Percentiles rank a stretch among this genome's conserved stretches.
Conservation (phyloP, 2,329 filamentous ascomycete species). For the Cephalotrichum gorgonifer region DNA sequence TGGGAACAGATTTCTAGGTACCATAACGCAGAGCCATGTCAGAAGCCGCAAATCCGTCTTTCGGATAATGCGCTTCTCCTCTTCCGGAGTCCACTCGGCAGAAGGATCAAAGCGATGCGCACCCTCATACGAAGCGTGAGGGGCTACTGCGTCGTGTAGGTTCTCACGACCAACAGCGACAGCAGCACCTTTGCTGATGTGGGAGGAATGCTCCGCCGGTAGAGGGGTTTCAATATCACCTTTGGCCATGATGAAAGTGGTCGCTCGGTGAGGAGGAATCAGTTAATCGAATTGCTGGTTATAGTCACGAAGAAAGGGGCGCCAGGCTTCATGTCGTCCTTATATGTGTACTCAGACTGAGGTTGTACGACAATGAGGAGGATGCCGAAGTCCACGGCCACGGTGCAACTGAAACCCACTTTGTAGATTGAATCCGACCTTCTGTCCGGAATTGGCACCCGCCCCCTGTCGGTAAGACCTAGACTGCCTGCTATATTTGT, state of each 20-base stretch:
- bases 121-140: constrained; percentile 26
- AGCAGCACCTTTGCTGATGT: constrained; percentile 22
- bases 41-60: constrained; percentile 31
- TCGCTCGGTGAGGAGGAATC: neutral
- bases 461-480: too few relatives aligned
- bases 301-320: too few relatives aligned
- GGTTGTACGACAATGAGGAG: too few relatives aligned
- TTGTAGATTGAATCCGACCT: too few relatives aligned
- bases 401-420: too few relatives aligned
- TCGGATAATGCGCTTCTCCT: constrained; percentile 45
- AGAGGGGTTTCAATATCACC: constrained; percentile 34
- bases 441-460: too few relatives aligned
- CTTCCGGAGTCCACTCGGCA: constrained; percentile 40
- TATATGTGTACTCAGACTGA: too few relatives aligned
- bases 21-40: constrained; percentile 30
- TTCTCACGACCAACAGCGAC: neutral
- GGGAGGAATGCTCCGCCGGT: constrained; percentile 39
- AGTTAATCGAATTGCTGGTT: too few relatives aligned
- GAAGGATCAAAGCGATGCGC: constrained; percentile 31
- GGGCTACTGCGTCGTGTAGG: constrained; percentile 18
- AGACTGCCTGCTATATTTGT: too few relatives aligned
- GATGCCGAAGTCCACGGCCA: too few relatives aligned
- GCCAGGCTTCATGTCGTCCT: too few relatives aligned
- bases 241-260: constrained; percentile 17
- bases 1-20: neutral